A percentile compares a stretch with the other conserved stretches of the same genome.
Conservation (phyloP, 768 basidiomycete genomes). For the Podaxis rugospora region DNA sequence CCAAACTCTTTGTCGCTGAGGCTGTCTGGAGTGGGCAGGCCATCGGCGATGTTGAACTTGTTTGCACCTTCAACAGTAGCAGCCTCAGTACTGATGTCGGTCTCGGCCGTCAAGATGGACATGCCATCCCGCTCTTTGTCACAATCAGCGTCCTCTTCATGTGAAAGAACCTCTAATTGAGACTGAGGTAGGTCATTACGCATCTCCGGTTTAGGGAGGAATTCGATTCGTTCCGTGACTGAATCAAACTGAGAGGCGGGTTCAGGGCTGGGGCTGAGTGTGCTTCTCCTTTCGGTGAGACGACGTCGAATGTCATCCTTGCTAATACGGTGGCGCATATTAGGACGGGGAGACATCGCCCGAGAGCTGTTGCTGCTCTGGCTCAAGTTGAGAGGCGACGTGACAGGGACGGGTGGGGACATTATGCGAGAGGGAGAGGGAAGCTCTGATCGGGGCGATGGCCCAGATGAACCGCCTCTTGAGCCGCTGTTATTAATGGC, state of each 20-base stretch:
- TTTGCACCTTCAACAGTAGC: slow-evolving; percentile 47
- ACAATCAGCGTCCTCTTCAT: slow-evolving; percentile 4
- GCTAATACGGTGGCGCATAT: slow-evolving; percentile 41
- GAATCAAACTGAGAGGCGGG: slow-evolving; percentile 4
- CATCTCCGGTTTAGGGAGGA: background rate
- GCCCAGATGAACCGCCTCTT: background rate
- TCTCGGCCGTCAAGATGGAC: slow-evolving; percentile 35
- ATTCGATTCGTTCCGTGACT: slow-evolving; percentile 1
- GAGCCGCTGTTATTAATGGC: background rate
- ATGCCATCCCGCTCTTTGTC: slow-evolving; percentile 35
- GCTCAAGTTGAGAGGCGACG: slow-evolving; percentile 11
- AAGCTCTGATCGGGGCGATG: background rate
- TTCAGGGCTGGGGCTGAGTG: slow-evolving; percentile 32
- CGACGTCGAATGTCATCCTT: slow-evolving; percentile 50
- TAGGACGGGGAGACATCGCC: slow-evolving; percentile 14
- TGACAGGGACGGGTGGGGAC: slow-evolving; percentile 3
- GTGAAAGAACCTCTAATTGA: background rate
- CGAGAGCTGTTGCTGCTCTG: slow-evolving; percentile 7
- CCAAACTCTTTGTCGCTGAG: slow-evolving; percentile 30
- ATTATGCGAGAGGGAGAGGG: background rate
- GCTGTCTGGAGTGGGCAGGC: slow-evolving; percentile 13
- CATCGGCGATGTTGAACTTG: slow-evolving; percentile 27
- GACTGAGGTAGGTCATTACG: background rate
- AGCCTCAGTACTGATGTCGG: slow-evolving; percentile 43
- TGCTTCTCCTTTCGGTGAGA: slow-evolving; percentile 39